Percentiles rank a stretch among this genome's conserved stretches.
Evolutionary conservation across 352 stramenopile genomes (phyloP).

Genomic region (Phytophthora aleatoria): DNA sequence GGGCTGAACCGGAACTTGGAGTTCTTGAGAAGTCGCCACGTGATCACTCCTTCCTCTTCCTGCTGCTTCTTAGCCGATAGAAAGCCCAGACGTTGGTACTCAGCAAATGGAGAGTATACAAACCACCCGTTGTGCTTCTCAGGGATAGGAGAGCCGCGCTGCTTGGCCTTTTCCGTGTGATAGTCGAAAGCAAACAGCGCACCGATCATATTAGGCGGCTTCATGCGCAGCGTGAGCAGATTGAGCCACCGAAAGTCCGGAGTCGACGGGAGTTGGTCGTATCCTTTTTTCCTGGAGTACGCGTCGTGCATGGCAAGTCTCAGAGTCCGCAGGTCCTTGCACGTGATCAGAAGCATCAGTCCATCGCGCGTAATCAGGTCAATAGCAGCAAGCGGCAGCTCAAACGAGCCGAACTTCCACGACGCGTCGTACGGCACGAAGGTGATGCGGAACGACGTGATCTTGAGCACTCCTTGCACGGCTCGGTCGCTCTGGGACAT

Average conservation of each 20-base stretch:
- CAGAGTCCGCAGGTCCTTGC: slow-evolving; percentile 82
- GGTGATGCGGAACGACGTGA: slow-evolving; percentile 83
- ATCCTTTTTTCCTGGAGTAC: slow-evolving; percentile 83
- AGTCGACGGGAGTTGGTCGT: slow-evolving; percentile 76
- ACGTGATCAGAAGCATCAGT: slow-evolving; percentile 80
- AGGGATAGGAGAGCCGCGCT: slow-evolving; percentile 28
- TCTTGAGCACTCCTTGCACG: slow-evolving; percentile 85
- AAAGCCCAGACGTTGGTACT: slow-evolving; percentile 87
- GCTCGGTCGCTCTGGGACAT: slow-evolving; percentile 84
- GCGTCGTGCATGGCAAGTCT: slow-evolving; percentile 87
- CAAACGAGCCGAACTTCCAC: slow-evolving; percentile 87
- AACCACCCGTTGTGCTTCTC: slow-evolving; percentile 84
- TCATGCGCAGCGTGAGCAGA: slow-evolving; percentile 77
- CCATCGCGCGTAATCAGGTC: slow-evolving; percentile 80
- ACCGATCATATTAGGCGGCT: slow-evolving; percentile 75
- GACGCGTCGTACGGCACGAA: slow-evolving; percentile 87
- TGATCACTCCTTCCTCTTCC: slow-evolving; percentile 45
- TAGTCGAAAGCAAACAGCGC: slow-evolving; percentile 86
- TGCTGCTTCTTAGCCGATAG: slow-evolving; percentile 48
- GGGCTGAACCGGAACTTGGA: slow-evolving; percentile 92
- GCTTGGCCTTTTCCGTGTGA: slow-evolving; percentile 68
- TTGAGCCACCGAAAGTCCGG: slow-evolving; percentile 84
- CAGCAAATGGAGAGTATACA: slow-evolving; percentile 78
- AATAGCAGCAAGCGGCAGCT: slow-evolving; percentile 79
- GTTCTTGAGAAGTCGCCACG: slow-evolving; percentile 89